Evolutionary conservation across 2,329 filamentous ascomycete genomes (phyloP), one percentile per base, ranked within the genome.

Genomic region (Pseudofabraea citricarpa): DNA sequence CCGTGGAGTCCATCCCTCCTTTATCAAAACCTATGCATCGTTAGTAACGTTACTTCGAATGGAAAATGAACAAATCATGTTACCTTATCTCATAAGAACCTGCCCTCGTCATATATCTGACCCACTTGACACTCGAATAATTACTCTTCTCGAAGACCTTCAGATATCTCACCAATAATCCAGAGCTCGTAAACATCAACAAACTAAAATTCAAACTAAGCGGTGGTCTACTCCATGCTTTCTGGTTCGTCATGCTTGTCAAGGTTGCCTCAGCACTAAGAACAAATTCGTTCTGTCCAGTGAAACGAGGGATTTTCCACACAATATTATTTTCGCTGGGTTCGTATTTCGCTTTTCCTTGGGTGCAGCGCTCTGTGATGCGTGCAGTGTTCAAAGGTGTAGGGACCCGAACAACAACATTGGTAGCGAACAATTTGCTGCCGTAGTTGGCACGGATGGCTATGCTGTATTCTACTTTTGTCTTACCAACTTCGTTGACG

Each of bases 91-190:
- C 93, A 66, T 98, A 98, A 66, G 90, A 96, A 21, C 93, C 93
- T 13, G 91, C 93, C 54, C 91, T 82, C 15, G 93, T 98, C 93
- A 98, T 97, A 67, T 98, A 98, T 56, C 93, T 75, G 56, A 98
- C 93, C 93, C 93, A 98, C 68, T 98, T 98, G 38, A 98, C 93
- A 61, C 90, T 95, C 50, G 87, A 94, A 65, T 98, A 98, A 67
- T 97, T 97, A 67, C 81, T 93, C 81, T 98, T 98, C 72, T 98
- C 93, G 70, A 98, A 98, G 2, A 98, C 93, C 70, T 98, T 98
- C 45, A 98, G 69, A 65, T 98, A 98, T 39, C 94, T 75, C 45
- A 98, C 93, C 52, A 98, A 63, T 61, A 98, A 64, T 1, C 93
- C 93, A 1, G 87, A 94, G 62, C 89, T 95, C 16, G 93, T 98